Percentiles rank a stretch among this genome's conserved stretches.
Conservation (phyloP, 2,329 filamentous ascomycete genomes). For the Ophiostoma ulmi region DNA sequence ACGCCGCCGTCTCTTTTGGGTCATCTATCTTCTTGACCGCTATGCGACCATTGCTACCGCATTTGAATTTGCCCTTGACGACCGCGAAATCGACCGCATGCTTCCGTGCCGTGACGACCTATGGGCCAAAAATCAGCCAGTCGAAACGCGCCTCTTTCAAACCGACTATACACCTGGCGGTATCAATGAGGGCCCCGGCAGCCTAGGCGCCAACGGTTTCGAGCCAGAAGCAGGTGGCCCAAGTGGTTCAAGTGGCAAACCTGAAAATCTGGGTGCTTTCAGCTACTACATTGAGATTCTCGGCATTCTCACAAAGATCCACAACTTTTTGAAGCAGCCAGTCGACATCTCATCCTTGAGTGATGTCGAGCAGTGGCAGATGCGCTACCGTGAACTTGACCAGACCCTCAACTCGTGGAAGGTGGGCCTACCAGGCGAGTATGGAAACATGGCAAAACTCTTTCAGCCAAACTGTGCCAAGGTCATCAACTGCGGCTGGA, state of each 20-base stretch:
- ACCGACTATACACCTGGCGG: constrained; percentile 39
- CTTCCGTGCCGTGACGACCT: constrained; percentile 83
- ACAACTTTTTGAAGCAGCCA: constrained; percentile 81
- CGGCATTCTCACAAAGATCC: constrained; percentile 79
- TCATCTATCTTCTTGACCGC: constrained; percentile 83
- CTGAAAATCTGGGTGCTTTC: constrained; percentile 80
- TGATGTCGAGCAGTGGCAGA: constrained; percentile 87
- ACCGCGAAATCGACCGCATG: constrained; percentile 82
- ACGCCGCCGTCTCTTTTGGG: constrained; percentile 81
- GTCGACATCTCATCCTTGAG: constrained; percentile 79
- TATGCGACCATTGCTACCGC: constrained; percentile 88
- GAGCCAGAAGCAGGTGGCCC: constrained; percentile 20
- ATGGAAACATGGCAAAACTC: constrained; percentile 75
- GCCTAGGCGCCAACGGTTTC: constrained; percentile 22
- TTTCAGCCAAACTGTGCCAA: constrained; percentile 66
- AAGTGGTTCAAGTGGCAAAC: constrained; percentile 35
- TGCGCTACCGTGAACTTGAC: constrained; percentile 79
- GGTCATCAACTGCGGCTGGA: constrained; percentile 72
- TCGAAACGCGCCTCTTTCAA: constrained; percentile 79
- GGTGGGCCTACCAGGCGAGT: constrained; percentile 73
- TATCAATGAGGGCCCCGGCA: constrained; percentile 22
- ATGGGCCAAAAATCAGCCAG: constrained; percentile 75
- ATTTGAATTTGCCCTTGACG: constrained; percentile 84
- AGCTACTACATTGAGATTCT: constrained; percentile 87
- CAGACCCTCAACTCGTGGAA: constrained; percentile 77